Base-by-base conservation (phyloP, 257 asterid genomes). In the Rhazya stricta region DNA sequence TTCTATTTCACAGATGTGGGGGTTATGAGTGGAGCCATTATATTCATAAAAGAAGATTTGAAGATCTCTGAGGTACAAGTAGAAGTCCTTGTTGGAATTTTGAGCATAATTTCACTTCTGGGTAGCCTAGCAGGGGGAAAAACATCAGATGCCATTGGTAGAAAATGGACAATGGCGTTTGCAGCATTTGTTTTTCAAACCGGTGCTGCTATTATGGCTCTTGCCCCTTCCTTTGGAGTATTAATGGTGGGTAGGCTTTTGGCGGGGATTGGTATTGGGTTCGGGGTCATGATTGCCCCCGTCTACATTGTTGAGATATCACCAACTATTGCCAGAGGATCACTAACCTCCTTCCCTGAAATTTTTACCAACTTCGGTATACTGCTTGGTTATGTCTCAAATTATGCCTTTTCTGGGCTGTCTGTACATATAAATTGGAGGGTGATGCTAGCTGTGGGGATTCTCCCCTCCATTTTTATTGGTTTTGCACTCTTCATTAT, bases 21-120 rank as follows among this genome's bases (percentile, higher is more conserved):
- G 48, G 93, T 90, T 51, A 89, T 89, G 96, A 88, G 96, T 82
- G 96, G 96, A 72, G 96, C 96, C 67, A 85, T 88, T 53, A 32
- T 88, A 39, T 90, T 88, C 51, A 86, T 90, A 36, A 80, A 85
- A 82, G 88, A 86, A 74, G 96, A 90, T 57, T 75, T 88, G 75
- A 81, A 86, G 54, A 84, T 88, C 48, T 83, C 69, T 2, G 96
- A 90, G 41, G 86, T 90, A 12, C 90, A 86, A 78, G 85, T 75
- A 77, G 96, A 90, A 80, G 80, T 86, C 21, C 83, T 90, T 9
- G 85, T 88, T 0, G 96, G 96, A 54, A 86, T 88, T 34, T 65
- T 90, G 67, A 88, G 91, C 80, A 84, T 90, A 63, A 78, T 90
- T 32, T 88, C 91, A 2, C 89, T 89, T 15, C 67, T 88, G 12